Base-by-base conservation (phyloP, 495 filamentous ascomycete species). In the Melanomma pulvis-pyrius region DNA sequence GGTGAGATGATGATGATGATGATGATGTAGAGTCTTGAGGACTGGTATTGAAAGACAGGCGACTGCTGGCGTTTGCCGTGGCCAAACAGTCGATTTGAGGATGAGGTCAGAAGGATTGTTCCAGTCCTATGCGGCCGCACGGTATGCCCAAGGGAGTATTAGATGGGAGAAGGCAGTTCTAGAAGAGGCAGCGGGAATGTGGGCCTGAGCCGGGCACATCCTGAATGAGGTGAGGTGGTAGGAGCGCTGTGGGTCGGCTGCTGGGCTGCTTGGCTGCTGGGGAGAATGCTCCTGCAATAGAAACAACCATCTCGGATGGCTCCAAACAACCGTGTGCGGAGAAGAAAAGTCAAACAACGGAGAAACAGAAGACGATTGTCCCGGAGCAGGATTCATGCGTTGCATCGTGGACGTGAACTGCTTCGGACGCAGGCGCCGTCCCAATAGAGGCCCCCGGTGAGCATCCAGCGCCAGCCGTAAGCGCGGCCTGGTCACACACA, bases 241-340 rank as follows among this genome's bases (percentile, higher is more conserved):
- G 24, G 50, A 17, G 24, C 5, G 21, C 8, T 6, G 30, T 34
- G 15, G 44, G 44, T 22, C 15, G 15, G 15, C 34, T 30, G 24
- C 36, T 28, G 22, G 21, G 36, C 17, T 5, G 22, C 46, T 29
- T 2, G 41, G 9, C 26, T 19, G 39, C 32, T 48, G 47, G 26
- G 26, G 54, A 13, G 25, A 55, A 57, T 61, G 67, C 49, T 70
- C 67, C 67, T 70, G 54, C 55, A 70, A 70, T 70, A 70, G 66
- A 69, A 70, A 70, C 67, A 13, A 34, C 30, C 30, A 34, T 34
- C 30, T 34, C 30, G 30, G 55, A 63, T 56, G 39, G 51, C 25
- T 56, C 39, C 28, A 63, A 69, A 69, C 61, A 47, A 36, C 21
- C 15, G 46, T 17, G 41, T 66, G 63, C 49, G 36, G n/a, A 30